Conservation (phyloP, 2,329 filamentous ascomycete genomes). For the Bipolaris gigantea region DNA sequence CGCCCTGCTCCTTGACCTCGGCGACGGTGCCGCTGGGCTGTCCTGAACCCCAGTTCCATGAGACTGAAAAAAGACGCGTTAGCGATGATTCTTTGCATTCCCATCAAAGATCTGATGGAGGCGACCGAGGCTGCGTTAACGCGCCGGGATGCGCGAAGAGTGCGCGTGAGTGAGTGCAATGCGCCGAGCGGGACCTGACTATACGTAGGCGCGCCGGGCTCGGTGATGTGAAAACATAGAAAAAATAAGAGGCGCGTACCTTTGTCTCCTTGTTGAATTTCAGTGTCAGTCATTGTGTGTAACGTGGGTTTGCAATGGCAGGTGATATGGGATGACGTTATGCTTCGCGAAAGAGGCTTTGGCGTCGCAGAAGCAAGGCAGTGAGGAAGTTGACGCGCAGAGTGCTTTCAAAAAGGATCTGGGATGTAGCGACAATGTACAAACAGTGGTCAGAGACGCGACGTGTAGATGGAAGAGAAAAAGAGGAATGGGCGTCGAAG, state of each 20-base stretch:
- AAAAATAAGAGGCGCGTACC: conserved; percentile 25
- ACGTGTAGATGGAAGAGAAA: conserved; percentile 23
- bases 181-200: not conserved
- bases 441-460: conserved; percentile 20
- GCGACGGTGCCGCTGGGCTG: conserved; percentile 60
- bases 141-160: conserved; percentile 9
- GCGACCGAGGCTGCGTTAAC: conserved; percentile 18
- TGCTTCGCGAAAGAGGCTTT: conserved; percentile 24
- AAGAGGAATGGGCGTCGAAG: conserved; percentile 21
- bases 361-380: conserved; percentile 21
- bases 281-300: conserved; percentile 39
- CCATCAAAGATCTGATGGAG: conserved; percentile 26
- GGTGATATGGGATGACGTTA: conserved; percentile 35
- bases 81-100: conserved; percentile 3
- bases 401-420: conserved; percentile 17
- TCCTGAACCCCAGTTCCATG: conserved; percentile 63
- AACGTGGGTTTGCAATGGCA: conserved; percentile 17
- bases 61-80: conserved; percentile 51
- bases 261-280: conserved; percentile 44
- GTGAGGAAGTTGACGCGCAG: conserved; percentile 31
- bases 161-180: conserved; percentile 7
- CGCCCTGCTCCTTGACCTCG: conserved; percentile 61
- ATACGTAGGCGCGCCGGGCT: not conserved
- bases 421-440: conserved; percentile 28
- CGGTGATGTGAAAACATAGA: not conserved